Evolutionary conservation across 2,329 filamentous ascomycete species (phyloP).

Genomic region (Aspergillus ochraceus): DNA sequence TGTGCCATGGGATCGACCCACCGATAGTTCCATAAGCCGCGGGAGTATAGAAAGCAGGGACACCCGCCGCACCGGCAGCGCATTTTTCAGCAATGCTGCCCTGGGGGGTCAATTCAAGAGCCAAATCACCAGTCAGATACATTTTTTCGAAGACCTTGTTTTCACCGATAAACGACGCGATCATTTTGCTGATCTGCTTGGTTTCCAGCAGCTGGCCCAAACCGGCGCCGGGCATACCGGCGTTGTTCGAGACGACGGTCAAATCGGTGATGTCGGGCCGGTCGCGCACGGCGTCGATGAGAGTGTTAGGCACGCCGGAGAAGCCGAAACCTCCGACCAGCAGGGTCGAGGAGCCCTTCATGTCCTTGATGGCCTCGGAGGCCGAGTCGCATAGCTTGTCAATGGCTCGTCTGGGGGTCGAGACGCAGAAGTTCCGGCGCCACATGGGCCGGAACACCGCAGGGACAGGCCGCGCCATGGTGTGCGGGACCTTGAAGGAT

Average conservation of each 20-base stretch:
- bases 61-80: slow-evolving; percentile 78
- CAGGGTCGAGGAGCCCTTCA: slow-evolving; percentile 68
- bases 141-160: slow-evolving; percentile 87
- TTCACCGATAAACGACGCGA: slow-evolving; percentile 73
- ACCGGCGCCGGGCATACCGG: slow-evolving; percentile 68
- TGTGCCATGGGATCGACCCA: slow-evolving; percentile 22
- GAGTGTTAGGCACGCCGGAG: slow-evolving; percentile 54
- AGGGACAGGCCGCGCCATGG: slow-evolving; percentile 30
- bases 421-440: slow-evolving; percentile 64
- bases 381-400: slow-evolving; percentile 73
- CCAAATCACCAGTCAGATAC: slow-evolving; percentile 80
- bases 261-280: slow-evolving; percentile 60
- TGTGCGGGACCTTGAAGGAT: slow-evolving; percentile 16
- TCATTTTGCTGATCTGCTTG: slow-evolving; percentile 72
- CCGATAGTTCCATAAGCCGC: slow-evolving; percentile 74
- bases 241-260: slow-evolving; percentile 80
- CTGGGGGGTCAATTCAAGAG: slow-evolving; percentile 85
- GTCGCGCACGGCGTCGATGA: slow-evolving; percentile 65
- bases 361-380: slow-evolving; percentile 68
- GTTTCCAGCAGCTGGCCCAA: slow-evolving; percentile 70
- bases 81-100: slow-evolving; percentile 87
- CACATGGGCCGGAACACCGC: slow-evolving; percentile 35
- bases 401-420: slow-evolving; percentile 64
- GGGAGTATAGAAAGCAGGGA: slow-evolving; percentile 84
- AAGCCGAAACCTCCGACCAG: slow-evolving; percentile 78